Percentiles rank a stretch among this genome's conserved stretches.
These are phyloP conservation scores for Peronospora farinosa DNA, from an alignment of 352 stramenopile species.

Conservation along the genomic window DNA sequence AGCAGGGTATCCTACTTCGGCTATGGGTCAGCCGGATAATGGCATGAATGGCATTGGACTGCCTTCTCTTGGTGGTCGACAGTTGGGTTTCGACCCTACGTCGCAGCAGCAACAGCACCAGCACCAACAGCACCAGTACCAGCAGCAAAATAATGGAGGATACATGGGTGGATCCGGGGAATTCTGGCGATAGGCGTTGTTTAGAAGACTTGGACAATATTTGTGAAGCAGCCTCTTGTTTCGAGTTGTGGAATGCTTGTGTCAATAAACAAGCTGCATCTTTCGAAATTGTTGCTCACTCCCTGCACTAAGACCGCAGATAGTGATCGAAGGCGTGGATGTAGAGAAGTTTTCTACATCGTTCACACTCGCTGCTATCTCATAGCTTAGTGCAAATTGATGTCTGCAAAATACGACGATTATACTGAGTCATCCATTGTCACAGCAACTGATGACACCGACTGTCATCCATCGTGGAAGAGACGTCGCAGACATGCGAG, in stretches of 20 bases:
- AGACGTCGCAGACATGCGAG: no score
- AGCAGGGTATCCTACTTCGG: slow-evolving; percentile 21
- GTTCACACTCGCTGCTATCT: slow-evolving; percentile 40
- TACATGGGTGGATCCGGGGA: slow-evolving; percentile 46
- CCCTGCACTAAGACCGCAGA: slow-evolving; percentile 42
- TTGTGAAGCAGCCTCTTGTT: slow-evolving; percentile 12
- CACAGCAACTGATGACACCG: no score
- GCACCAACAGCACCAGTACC: slow-evolving; percentile 25
- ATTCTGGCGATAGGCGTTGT: slow-evolving; percentile 44
- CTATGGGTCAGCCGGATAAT: slow-evolving; percentile 25
- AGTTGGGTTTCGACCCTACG: slow-evolving; percentile 28
- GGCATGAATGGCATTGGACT: slow-evolving; percentile 20
- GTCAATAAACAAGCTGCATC: background rate
- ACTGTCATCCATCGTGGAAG: no score
- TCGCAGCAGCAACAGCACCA: slow-evolving; percentile 27
- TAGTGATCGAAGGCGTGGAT: slow-evolving; percentile 78
- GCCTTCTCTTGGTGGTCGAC: slow-evolving; percentile 24
- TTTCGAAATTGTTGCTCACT: background rate
- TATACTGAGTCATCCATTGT: background rate
- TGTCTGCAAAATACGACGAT: background rate
- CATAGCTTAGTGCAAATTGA: no score
- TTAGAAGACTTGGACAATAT: background rate
- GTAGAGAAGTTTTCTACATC: slow-evolving; percentile 65
- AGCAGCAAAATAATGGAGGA: slow-evolving; percentile 32
- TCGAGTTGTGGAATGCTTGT: slow-evolving; percentile 6